Percentiles rank a stretch among this genome's conserved stretches.
phyloP scores from a whole-genome alignment of 139 green algal species.

The Volvox africanus region DNA sequence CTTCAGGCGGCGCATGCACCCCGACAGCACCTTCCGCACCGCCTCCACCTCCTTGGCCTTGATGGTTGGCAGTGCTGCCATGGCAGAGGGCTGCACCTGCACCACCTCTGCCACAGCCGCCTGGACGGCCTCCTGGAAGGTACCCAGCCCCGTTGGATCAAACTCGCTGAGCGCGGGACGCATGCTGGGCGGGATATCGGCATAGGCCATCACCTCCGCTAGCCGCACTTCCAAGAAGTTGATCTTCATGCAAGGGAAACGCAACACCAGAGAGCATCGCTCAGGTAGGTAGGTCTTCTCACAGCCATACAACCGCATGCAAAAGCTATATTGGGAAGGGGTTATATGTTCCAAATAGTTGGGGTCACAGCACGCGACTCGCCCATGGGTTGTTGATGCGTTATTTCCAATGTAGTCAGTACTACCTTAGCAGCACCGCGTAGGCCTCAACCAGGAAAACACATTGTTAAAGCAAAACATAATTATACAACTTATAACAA shows the following conservation, averaged over 20 bases:
- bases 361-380: too few relatives aligned
- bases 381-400: too few relatives aligned
- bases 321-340: too few relatives aligned
- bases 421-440: too few relatives aligned
- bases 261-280: too few relatives aligned
- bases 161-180: constrained; percentile 68
- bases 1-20: constrained; percentile 52
- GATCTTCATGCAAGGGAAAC: constrained; percentile 50
- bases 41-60: constrained; percentile 62
- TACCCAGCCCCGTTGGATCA: constrained; percentile 42
- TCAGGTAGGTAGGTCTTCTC: too few relatives aligned
- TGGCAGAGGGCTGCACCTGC: background rate
- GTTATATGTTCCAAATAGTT: too few relatives aligned
- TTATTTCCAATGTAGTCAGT: too few relatives aligned
- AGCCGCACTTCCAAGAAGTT: constrained; percentile 75
- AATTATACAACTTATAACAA: too few relatives aligned
- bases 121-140: constrained; percentile 36
- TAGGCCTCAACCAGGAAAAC: too few relatives aligned
- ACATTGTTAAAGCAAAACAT: too few relatives aligned
- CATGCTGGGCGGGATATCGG: constrained; percentile 76
- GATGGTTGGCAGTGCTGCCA: background rate
- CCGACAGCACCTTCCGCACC: constrained; percentile 49
- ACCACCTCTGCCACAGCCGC: background rate
- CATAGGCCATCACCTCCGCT: constrained; percentile 74
- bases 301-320: too few relatives aligned